phyloP scores from a whole-genome alignment of 345 rosid genomes.

The Ceriops zippeliana region DNA sequence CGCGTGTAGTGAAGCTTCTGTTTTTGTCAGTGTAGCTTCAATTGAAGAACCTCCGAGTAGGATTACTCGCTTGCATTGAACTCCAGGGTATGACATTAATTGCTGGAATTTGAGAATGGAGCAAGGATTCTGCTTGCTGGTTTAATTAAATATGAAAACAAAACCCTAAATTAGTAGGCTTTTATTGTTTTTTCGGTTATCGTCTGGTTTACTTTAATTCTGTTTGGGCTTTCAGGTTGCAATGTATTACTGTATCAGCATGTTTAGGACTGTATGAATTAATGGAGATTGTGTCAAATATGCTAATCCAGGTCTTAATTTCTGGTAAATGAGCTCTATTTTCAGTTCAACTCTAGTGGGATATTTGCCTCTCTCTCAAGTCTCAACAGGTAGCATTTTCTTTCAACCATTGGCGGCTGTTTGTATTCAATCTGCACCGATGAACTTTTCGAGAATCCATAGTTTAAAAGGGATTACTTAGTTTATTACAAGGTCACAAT shows the following conservation, averaged over 20 bases:
- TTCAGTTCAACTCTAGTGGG: neutral
- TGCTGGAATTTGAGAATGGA: neutral
- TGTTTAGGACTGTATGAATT: slow-evolving; percentile 29
- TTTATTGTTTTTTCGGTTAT: neutral
- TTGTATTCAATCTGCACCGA: neutral
- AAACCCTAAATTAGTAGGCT: slow-evolving; percentile 39
- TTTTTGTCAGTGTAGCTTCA: slow-evolving; percentile 28
- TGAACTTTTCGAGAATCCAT: neutral
- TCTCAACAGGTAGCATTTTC: neutral
- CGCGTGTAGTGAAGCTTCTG: neutral
- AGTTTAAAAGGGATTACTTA: neutral
- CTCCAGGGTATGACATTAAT: slow-evolving; percentile 2
- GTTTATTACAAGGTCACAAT: neutral
- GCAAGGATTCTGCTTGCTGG: neutral
- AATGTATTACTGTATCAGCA: slow-evolving; percentile 14
- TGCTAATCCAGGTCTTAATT: slow-evolving; percentile 3
- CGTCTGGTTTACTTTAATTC: neutral
- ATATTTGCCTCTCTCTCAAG: neutral
- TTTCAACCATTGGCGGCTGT: neutral
- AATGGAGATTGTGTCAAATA: slow-evolving; percentile 19
- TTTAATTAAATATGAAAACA: neutral
- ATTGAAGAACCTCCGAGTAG: slow-evolving; percentile 14
- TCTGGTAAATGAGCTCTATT: neutral
- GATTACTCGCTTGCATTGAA: slow-evolving; percentile 10
- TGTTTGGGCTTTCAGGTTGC: neutral